A percentile compares a stretch with the other conserved stretches of the same genome.
These are phyloP conservation scores for Pythium chondricola DNA, from an alignment of 352 stramenopile species.

Conservation along the genomic window DNA sequence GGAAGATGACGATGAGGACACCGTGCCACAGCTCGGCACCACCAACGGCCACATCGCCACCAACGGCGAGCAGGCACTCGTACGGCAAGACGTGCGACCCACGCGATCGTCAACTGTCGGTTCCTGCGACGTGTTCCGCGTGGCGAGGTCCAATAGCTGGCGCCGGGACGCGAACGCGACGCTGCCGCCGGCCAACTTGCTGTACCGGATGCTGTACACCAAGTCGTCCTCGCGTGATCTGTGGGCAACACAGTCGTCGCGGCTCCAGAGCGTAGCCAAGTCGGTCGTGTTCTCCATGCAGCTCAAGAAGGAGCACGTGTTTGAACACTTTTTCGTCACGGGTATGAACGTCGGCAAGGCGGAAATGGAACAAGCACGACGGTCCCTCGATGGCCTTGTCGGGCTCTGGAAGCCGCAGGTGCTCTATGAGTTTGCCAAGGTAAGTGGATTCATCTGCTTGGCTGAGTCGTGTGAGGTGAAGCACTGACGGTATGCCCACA, in stretches of 20 bases:
- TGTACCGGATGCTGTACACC: slow-evolving; percentile 76
- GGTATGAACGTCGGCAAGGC: slow-evolving; percentile 33
- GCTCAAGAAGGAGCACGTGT: slow-evolving; percentile 73
- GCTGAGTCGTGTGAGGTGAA: slow-evolving; percentile 1
- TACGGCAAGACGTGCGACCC: slow-evolving; percentile 27
- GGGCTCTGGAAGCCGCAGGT: slow-evolving; percentile 71
- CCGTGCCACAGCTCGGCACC: slow-evolving; percentile 4
- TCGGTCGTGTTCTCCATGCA: slow-evolving; percentile 80
- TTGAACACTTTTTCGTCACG: slow-evolving; percentile 77
- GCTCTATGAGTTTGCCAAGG: slow-evolving; percentile 57
- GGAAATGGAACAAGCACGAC: slow-evolving; percentile 24
- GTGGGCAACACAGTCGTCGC: slow-evolving; percentile 47
- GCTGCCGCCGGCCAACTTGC: slow-evolving; percentile 43
- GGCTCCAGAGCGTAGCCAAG: slow-evolving; percentile 54
- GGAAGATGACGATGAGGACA: slow-evolving; percentile 17
- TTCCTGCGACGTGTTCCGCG: slow-evolving; percentile 15
- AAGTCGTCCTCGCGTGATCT: slow-evolving; percentile 54
- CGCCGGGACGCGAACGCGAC: slow-evolving; percentile 12
- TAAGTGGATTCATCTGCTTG: slow-evolving; percentile 1
- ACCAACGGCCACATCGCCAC: too few species aligned
- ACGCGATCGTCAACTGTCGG: slow-evolving; percentile 57
- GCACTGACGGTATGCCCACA: slow-evolving; percentile 15
- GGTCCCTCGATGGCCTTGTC: slow-evolving; percentile 22
- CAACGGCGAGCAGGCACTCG: too few species aligned
- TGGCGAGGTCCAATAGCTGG: slow-evolving; percentile 1